Evolutionary conservation across 306 rosid species (phyloP), one percentile per base, ranked within the genome.

Genomic region (Citrullus amarus): DNA sequence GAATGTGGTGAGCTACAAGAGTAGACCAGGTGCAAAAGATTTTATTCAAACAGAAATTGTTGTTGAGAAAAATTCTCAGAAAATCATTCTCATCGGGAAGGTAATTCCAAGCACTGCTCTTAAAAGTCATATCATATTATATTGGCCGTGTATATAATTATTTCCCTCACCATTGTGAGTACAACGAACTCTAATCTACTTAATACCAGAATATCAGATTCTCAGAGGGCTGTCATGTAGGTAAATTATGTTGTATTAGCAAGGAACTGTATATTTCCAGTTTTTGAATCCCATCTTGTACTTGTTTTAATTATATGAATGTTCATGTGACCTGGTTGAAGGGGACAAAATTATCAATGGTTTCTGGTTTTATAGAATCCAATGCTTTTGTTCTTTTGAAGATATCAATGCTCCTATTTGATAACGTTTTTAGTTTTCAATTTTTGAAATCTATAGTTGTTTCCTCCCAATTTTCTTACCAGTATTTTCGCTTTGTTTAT

Each of bases 21-120:
- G 91, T 76, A 89, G 97, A 81, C 97, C 96, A 7, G 81, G 78
- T 54, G 97, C 99, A 53, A 95, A 95, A 84, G 97, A 95, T 79
- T 95, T 87, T 86, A 89, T 95, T 79, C 99, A 95, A 81, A 93
- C 90, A 38, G 97, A 95, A 84, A 79, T 95, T 76, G 86, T 92
- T 11, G 99, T 94, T 20, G 92, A 95, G 83, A 91, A 86, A 82
- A 86, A 92, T 84, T 87, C 99, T 0, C 97, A 95, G 85, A 91
- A 95, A 88, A 85, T 92, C 79, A 91, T 95, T 80, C 74, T 95
- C 67, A 90, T 95, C 68, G 97, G 97, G 81, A 95, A 75, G 83
- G 99, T 57, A 20, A 57, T 8, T 57, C 13, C 13, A 8, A 57
- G 14, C 62, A 57, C 30, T 57, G 20, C 32, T 17, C 62, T 57